phyloP scores from a whole-genome alignment of 2,329 filamentous ascomycete genomes.

The Tolypocladium sp. region DNA sequence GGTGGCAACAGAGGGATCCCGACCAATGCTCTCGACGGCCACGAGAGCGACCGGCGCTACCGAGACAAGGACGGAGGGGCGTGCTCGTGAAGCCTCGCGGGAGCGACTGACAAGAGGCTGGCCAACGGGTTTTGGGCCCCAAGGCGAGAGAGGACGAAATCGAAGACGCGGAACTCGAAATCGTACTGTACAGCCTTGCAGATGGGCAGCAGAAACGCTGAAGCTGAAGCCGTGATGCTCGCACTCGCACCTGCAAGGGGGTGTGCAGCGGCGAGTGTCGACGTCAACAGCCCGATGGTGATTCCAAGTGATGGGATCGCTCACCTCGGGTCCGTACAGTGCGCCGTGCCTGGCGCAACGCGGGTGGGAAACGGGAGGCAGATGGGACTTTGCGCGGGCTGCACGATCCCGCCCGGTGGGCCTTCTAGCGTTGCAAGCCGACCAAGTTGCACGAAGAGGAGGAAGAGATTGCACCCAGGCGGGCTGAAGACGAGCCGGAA shows the following conservation, averaged over 20 bases:
- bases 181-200: not conserved
- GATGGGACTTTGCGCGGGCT: not conserved
- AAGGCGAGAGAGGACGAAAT: not conserved
- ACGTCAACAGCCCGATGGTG: not conserved
- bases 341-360: not conserved
- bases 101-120: not conserved
- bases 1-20: not conserved
- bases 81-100: not conserved
- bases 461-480: not conserved
- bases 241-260: not conserved
- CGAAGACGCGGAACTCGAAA: not conserved
- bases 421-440: not conserved
- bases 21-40: not conserved
- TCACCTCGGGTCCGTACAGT: not conserved
- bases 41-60: not conserved
- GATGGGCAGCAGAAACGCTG: not conserved
- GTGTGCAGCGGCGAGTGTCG: not conserved
- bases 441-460: not conserved
- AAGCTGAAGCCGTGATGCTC: not conserved
- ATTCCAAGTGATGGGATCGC: not conserved
- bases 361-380: not conserved
- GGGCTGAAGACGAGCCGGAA: not conserved
- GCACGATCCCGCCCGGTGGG: not conserved
- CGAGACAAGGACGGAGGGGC: not conserved
- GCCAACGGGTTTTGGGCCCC: not conserved